Conservation (phyloP, 2,329 filamentous ascomycete species). For the Paraconiothyrium sp. region DNA sequence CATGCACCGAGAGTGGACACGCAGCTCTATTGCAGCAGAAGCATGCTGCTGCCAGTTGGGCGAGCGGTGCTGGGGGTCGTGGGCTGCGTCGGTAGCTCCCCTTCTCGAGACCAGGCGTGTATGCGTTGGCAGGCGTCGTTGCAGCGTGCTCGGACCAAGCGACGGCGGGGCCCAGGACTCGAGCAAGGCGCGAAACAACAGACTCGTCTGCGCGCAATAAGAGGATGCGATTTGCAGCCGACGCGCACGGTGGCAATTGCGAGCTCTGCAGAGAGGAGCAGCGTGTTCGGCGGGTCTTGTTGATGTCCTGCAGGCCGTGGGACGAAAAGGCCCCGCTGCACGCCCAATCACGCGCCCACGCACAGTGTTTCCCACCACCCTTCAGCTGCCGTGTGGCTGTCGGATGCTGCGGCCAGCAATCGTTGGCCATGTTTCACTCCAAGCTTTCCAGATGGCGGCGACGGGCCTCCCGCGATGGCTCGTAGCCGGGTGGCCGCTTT, state of each 20-base stretch:
- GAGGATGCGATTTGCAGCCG: slow-evolving; percentile 5
- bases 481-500: slow-evolving; percentile 28
- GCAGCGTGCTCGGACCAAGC: slow-evolving; percentile 6
- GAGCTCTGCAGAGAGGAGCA: slow-evolving; percentile 1
- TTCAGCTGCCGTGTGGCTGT: neutral
- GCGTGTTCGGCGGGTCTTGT: slow-evolving; percentile 15
- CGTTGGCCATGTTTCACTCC: slow-evolving; percentile 23
- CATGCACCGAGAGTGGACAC: slow-evolving; percentile 14
- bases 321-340: slow-evolving; percentile 1
- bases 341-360: slow-evolving; percentile 28
- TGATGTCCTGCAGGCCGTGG: slow-evolving; percentile 9
- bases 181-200: slow-evolving; percentile 10
- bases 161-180: slow-evolving; percentile 7
- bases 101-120: slow-evolving; percentile 13
- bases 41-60: slow-evolving; percentile 19
- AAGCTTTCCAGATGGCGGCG: slow-evolving; percentile 20
- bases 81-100: slow-evolving; percentile 3
- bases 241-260: slow-evolving; percentile 11
- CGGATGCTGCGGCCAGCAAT: slow-evolving; percentile 7
- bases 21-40: slow-evolving; percentile 31
- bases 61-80: slow-evolving; percentile 5
- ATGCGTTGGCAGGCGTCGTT: slow-evolving; percentile 33
- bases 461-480: slow-evolving; percentile 26
- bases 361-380: neutral
- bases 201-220: slow-evolving; percentile 7